Evolutionary conservation across 495 filamentous ascomycete genomes (phyloP), one percentile per base, ranked within the genome.

Genomic region (Annulohypoxylon maeteangense): DNA sequence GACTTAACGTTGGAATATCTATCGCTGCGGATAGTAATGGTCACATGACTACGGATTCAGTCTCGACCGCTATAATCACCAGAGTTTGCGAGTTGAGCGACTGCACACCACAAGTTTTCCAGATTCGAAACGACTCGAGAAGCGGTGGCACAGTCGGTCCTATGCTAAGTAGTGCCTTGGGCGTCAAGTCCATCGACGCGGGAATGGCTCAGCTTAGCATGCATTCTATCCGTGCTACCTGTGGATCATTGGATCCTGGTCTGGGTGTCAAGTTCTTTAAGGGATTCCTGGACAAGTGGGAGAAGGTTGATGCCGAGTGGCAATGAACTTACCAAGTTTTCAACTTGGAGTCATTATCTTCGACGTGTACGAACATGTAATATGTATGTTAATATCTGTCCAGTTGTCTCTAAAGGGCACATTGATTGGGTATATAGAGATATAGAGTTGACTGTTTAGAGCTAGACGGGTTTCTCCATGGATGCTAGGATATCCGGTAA

Each of bases 81-180:
- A 86, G 90, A 14, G 84, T 95, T 47, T 93, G 92, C 4, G 87
- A 91, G 50, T 89, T 90, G 45, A 85, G 84, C 58, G 91, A 85
- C 32, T 85, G 87, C 31, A 88, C 85, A 32, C 80, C 97, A 69
- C 95, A 99, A 81, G 82, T 94, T 11, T 98, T 98, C 84, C 94
- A 97, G 83, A 97, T 98, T 75, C 84, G 95, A 36, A 99, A 99
- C 73, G 95, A 98, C 78, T 88, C 83, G 7, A 84, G 95, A 32
- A 90, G 87, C 70, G 95, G 95, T 31, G 95, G 95, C 2, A 99
- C 95, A 1, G 94, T 98, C n/a, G 95, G 95, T 0, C 95, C 95
- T 1, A 95, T 96, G 91, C 84, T 97, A 44, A 92, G 89, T 67
- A 83, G 87, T 12, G 88, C 84, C 10, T 94, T 94, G 80, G 95